phyloP scores from a whole-genome alignment of 2,329 filamentous ascomycete species.

The Stemphylium vesicarium region DNA sequence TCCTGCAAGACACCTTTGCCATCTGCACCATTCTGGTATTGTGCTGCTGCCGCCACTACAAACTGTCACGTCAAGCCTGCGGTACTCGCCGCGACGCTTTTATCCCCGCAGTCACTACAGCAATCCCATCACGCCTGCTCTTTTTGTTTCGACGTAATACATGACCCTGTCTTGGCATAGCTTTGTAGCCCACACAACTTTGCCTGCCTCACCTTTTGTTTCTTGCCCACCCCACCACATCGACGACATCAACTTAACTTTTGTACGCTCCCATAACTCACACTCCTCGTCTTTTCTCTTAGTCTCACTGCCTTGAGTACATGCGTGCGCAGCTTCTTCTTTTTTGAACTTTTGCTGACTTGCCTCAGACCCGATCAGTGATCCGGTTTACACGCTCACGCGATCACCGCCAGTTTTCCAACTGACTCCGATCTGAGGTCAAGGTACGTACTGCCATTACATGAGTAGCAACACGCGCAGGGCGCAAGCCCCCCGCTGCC shows the following conservation, averaged over 20 bases:
- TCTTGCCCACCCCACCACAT: conserved; percentile 4
- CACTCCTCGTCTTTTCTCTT: conserved; percentile 1
- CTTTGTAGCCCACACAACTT: conserved; percentile 12
- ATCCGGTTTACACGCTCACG: conserved; percentile 15
- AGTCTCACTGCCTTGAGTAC: conserved; percentile 10
- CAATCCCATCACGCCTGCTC: conserved; percentile 16
- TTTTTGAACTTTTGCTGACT: conserved; percentile 21
- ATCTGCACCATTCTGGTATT: neutral
- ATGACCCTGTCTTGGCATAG: conserved; percentile 1
- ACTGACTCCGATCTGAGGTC: conserved; percentile 11
- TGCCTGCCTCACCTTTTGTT: conserved; percentile 3
- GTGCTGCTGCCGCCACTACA: neutral
- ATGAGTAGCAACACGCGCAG: neutral
- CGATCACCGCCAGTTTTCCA: conserved; percentile 2
- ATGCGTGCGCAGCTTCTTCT: conserved; percentile 7
- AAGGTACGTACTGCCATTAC: conserved; percentile 20
- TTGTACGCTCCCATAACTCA: neutral
- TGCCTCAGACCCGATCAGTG: conserved; percentile 14
- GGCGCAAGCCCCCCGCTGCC: neutral
- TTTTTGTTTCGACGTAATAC: conserved; percentile 12
- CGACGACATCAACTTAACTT: conserved; percentile 2
- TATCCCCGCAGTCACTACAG: conserved; percentile 18
- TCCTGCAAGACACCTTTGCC: conserved; percentile 2
- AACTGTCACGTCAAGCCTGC: conserved; percentile 9
- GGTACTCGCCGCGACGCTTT: conserved; percentile 10